Evolutionary conservation across 495 filamentous ascomycete genomes (phyloP).

Genomic region (Aspergillus funiculosus): DNA sequence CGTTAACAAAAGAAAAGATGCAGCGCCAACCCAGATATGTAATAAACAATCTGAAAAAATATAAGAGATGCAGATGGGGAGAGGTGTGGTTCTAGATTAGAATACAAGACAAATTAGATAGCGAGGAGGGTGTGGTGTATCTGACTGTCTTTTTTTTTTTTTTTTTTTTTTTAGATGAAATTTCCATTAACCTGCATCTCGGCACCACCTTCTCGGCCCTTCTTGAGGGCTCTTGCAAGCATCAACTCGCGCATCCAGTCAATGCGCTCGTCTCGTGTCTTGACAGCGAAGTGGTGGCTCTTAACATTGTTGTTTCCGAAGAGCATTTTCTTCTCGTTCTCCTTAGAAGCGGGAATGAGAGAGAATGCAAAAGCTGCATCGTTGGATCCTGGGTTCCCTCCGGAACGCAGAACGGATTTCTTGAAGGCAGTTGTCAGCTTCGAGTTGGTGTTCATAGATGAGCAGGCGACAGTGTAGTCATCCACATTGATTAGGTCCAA

Average conservation of each 20-base stretch:
- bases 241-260: conserved; percentile 99
- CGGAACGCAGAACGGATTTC: conserved; percentile 63
- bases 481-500: conserved; percentile 89
- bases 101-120: too few relatives aligned
- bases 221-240: conserved; percentile 81
- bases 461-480: conserved; percentile 91
- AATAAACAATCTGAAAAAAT: too few relatives aligned
- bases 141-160: too few relatives aligned
- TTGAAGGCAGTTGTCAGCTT: conserved; percentile 89
- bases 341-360: conserved; percentile 65
- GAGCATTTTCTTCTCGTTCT: conserved; percentile 41
- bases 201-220: conserved; percentile 73
- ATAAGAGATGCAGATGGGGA: too few relatives aligned
- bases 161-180: too few relatives aligned
- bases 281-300: conserved; percentile 91
- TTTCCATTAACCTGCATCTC: background rate
- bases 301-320: conserved; percentile 50
- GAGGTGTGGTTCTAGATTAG: too few relatives aligned
- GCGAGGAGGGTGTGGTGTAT: too few relatives aligned
- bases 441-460: conserved; percentile 59
- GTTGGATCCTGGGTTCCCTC: conserved; percentile 42
- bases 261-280: conserved; percentile 78
- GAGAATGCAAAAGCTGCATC: conserved; percentile 82
- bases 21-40: too few relatives aligned
- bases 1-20: too few relatives aligned